Percentiles rank a stretch among this genome's conserved stretches.
Conservation (phyloP, 2,329 filamentous ascomycete genomes). For the Talaromyces piceae region DNA sequence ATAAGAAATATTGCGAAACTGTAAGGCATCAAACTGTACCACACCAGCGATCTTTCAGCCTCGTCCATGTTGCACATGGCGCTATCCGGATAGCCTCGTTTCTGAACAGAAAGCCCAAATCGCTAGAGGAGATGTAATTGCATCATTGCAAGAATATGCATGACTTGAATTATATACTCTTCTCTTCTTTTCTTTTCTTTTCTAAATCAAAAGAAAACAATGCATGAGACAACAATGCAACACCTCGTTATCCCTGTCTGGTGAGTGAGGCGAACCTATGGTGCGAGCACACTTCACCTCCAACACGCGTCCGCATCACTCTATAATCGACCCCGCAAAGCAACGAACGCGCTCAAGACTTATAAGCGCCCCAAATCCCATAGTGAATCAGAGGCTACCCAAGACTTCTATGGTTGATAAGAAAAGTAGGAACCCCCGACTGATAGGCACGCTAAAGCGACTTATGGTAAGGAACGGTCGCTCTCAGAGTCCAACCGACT, state of each 20-base stretch:
- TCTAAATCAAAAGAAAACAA: not conserved
- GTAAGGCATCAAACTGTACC: not conserved
- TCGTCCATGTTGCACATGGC: slow-evolving; percentile 1
- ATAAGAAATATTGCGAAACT: not conserved
- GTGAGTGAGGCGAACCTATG: not conserved
- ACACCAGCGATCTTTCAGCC: not conserved
- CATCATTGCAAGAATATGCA: not conserved
- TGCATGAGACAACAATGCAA: not conserved
- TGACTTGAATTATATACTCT: no score
- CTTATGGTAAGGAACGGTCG: slow-evolving; percentile 2
- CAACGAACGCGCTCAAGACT: not conserved
- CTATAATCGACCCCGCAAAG: not conserved
- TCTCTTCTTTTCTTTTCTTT: not conserved
- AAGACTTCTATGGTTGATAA: not conserved
- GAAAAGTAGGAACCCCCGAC: not conserved
- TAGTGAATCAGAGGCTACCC: not conserved
- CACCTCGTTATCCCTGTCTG: not conserved
- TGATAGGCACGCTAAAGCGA: not conserved
- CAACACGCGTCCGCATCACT: not conserved
- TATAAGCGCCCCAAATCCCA: not conserved
- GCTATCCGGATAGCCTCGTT: not conserved
- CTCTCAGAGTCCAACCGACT: slow-evolving; percentile 3
- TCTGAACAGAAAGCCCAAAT: not conserved
- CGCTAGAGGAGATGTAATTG: not conserved
- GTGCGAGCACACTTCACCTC: not conserved